Evolutionary conservation across 768 basidiomycete species (phyloP).

Genomic region (Lanmaoa pseudosensibilis): DNA sequence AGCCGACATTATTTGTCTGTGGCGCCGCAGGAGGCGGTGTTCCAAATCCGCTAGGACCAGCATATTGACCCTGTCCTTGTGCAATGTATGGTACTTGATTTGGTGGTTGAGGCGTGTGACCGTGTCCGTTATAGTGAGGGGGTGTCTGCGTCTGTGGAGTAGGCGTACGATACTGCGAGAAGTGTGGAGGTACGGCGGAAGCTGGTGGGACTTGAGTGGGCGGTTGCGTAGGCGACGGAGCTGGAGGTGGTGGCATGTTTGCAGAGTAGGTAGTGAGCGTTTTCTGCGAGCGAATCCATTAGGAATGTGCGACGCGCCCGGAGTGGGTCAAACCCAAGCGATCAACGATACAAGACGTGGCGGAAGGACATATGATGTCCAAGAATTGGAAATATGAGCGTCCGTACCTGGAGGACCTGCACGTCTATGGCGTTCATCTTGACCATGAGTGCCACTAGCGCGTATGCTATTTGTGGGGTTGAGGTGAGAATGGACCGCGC

Average conservation of each 20-base stretch:
- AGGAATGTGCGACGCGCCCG: conserved; percentile 1
- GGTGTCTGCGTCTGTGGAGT: conserved; percentile 34
- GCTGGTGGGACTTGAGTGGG: conserved; percentile 30
- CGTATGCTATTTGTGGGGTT: conserved; percentile 76
- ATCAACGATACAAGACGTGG: background rate
- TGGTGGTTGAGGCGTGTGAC: conserved; percentile 28
- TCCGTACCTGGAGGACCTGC: conserved; percentile 68
- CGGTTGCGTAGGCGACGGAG: conserved; percentile 21
- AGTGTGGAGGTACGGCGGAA: conserved; percentile 50
- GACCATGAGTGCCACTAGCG: conserved; percentile 75
- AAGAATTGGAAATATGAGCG: background rate
- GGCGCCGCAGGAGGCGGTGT: conserved; percentile 22
- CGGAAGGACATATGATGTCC: background rate
- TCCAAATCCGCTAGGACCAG: conserved; percentile 17
- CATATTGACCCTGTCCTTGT: conserved; percentile 23
- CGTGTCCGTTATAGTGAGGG: conserved; percentile 31
- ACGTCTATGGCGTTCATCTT: conserved; percentile 72
- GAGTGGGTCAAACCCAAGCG: background rate
- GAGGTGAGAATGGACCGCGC: conserved; percentile 67
- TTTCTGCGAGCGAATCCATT: conserved; percentile 43
- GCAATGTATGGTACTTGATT: conserved; percentile 19
- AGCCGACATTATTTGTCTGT: conserved; percentile 21
- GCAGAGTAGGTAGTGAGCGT: conserved; percentile 55
- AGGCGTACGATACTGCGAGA: conserved; percentile 36
- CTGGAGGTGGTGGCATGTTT: conserved; percentile 19